Conservation (phyloP, 148 eudicot genomes). For the Polygonum aviculare region DNA sequence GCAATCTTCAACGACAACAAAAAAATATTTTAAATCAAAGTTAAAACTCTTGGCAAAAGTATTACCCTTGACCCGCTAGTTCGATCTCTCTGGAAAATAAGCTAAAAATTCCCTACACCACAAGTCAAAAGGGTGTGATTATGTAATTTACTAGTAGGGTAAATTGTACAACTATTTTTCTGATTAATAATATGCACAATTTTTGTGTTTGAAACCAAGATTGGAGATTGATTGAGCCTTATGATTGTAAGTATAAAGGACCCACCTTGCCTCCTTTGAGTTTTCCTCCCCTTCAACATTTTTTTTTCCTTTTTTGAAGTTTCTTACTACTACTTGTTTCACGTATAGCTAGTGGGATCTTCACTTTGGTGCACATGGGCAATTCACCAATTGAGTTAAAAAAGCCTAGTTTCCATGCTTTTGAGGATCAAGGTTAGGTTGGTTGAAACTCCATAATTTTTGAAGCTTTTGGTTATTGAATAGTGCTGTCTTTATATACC, state of each 20-base stretch:
- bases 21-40: not conserved
- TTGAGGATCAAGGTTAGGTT: constrained; percentile 1
- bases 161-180: not conserved
- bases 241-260: constrained; percentile 9
- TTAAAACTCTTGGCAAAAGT: not conserved
- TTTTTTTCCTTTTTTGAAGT: not conserved
- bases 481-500: not conserved
- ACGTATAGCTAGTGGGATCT: not conserved
- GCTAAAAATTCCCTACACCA: not conserved
- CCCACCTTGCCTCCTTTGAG: constrained; percentile 6
- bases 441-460: constrained; percentile 1
- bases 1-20: not conserved
- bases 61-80: not conserved
- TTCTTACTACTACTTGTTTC: not conserved
- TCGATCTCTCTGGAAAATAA: not conserved
- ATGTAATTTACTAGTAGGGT: not conserved
- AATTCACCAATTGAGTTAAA: not conserved
- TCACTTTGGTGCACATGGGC: not conserved
- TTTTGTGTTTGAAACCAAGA: not conserved
- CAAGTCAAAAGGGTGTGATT: not conserved
- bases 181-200: not conserved
- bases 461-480: not conserved
- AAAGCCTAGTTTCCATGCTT: not conserved
- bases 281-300: not conserved
- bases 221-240: constrained; percentile 5